Base-by-base conservation (phyloP, 495 filamentous ascomycete species). In the Ramalina peruviana region DNA sequence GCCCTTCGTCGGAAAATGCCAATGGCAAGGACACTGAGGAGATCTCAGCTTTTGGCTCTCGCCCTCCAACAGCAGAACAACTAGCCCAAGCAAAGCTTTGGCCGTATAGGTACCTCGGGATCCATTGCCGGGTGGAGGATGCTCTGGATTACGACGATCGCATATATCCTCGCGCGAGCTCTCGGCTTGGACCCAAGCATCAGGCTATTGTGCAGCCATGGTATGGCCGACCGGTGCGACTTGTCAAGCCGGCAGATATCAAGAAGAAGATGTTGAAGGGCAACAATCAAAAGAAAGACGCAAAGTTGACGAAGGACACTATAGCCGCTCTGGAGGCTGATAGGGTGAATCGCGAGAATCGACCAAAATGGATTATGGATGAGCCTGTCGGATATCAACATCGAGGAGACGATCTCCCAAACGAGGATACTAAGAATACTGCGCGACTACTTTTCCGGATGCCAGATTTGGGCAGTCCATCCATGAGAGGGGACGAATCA, bases 141-240 rank as follows among this genome's bases (percentile, higher is more conserved):
- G 92, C 86, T 4, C 68, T 99, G 15, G 93, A 99, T 60, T 93
- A 94, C 60, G 93, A 99, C 58, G 92, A 99, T 64, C 85, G 93
- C 43, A 97, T 97, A 52, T 97, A 96, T 57, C 92, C 92, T 17
- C 82, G 93, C 49, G 92, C 92, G 20, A 92, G 87, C 59, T 97
- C 92, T 49, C 83, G 93, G 10, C 66, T 97, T 26, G 93, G 93
- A 11, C 85, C 90, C 6, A 80, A 87, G 43, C 88, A 96, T 64
- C 92, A 99, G 69, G 92, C 92, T 2, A 80, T 80, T 56, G 86
- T 95, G 38, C 71, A 72, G 40, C 68, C 80, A 9, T 99, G 92
- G 92, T 80, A 76, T 43, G 93, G 93, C 6, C 78, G 76, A 49
- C 79, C 86, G 3, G 81, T 99, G 37, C 76, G 94, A 61, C 84